phyloP scores from a whole-genome alignment of 2,329 filamentous ascomycete species.

The Ceratocystis alfenasii region DNA sequence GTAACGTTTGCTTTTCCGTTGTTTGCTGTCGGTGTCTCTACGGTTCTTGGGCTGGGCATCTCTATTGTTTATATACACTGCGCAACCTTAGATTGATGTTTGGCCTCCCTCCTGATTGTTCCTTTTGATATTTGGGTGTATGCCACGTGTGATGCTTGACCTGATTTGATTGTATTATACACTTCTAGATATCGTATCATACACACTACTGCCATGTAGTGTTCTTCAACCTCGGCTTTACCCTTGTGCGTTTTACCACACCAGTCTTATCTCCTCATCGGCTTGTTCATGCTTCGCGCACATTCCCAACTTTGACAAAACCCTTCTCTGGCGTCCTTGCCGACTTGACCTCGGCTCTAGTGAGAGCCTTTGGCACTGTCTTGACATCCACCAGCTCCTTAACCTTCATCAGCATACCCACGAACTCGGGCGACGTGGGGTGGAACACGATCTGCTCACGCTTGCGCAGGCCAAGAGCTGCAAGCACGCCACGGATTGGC shows the following conservation, averaged over 20 bases:
- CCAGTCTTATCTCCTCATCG: constrained; percentile 21
- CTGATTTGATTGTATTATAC: constrained; percentile 15
- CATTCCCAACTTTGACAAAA: constrained; percentile 61
- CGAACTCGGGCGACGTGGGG: constrained; percentile 65
- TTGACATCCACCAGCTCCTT: constrained; percentile 80
- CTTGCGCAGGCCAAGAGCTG: constrained; percentile 72
- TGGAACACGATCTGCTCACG: constrained; percentile 83
- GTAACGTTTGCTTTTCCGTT: constrained; percentile 9
- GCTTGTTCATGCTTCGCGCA: constrained; percentile 19
- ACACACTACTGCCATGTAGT: constrained; percentile 23
- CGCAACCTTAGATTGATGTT: not conserved
- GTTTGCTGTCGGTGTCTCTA: constrained; percentile 5
- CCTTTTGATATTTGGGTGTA: not conserved
- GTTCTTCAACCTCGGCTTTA: constrained; percentile 5
- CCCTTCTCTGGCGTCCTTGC: constrained; percentile 64
- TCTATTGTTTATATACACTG: constrained; percentile 4
- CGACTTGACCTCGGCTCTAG: constrained; percentile 55
- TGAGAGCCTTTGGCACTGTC: constrained; percentile 58
- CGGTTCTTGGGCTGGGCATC: not conserved
- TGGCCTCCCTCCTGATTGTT: not conserved
- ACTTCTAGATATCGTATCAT: constrained; percentile 27
- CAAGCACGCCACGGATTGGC: constrained; percentile 67
- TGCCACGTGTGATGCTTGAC: not conserved
- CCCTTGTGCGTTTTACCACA: constrained; percentile 20
- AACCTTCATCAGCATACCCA: constrained; percentile 85